Evolutionary conservation across 495 filamentous ascomycete genomes (phyloP).

Genomic region (Penicillium roqueforti): DNA sequence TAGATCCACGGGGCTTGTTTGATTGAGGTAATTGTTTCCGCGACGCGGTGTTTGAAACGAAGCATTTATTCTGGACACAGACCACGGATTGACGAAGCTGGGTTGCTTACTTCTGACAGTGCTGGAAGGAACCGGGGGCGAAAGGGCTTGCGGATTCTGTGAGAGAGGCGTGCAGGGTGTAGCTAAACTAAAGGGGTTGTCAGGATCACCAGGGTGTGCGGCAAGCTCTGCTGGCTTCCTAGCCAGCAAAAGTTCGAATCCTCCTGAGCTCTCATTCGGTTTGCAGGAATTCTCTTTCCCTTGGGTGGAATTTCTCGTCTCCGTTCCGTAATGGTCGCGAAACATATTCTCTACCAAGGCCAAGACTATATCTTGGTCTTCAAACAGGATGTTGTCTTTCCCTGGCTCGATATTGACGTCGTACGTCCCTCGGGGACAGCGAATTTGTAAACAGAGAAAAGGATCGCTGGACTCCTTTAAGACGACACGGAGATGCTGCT

Average conservation of each 20-base stretch:
- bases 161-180: not conserved
- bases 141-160: not conserved
- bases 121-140: not conserved
- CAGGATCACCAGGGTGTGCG: not conserved
- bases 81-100: slow-evolving; percentile 31
- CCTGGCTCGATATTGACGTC: slow-evolving; percentile 87
- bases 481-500: slow-evolving; percentile 47
- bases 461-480: slow-evolving; percentile 48
- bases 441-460: slow-evolving; percentile 71
- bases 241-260: slow-evolving; percentile 28
- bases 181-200: not conserved
- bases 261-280: not conserved
- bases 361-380: slow-evolving; percentile 52
- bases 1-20: not conserved
- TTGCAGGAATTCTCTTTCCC: slow-evolving; percentile 1
- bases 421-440: slow-evolving; percentile 67
- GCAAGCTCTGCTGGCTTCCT: slow-evolving; percentile 3
- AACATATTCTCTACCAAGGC: slow-evolving; percentile 54
- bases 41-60: slow-evolving; percentile 14
- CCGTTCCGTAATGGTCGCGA: slow-evolving; percentile 40
- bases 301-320: slow-evolving; percentile 1
- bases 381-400: slow-evolving; percentile 85
- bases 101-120: not conserved
- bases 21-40: not conserved
- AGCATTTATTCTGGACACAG: slow-evolving; percentile 27